Percentiles rank a stretch among this genome's conserved stretches.
Evolutionary conservation across 768 basidiomycete genomes (phyloP).

Genomic region (Mycena capillaripes): DNA sequence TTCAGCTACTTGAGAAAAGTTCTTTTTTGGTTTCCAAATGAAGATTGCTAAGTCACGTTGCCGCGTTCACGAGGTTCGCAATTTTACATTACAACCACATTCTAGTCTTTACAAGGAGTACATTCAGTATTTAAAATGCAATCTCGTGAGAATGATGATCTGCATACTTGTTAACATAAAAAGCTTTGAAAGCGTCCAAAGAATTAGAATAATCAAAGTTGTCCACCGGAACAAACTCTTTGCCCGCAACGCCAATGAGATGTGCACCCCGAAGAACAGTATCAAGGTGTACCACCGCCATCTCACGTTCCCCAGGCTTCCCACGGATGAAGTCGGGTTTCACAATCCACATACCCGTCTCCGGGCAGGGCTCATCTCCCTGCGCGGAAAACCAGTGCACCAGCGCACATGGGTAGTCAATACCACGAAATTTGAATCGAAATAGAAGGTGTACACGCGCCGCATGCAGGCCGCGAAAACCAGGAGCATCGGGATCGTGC

Average conservation of each 20-base stretch:
- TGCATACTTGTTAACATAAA: constrained; percentile 30
- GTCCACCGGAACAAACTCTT: constrained; percentile 15
- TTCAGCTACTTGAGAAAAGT: no score
- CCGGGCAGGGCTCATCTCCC: constrained; percentile 33
- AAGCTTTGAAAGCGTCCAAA: constrained; percentile 39
- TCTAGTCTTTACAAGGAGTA: no score
- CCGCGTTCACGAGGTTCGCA: no score
- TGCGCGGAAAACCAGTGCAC: constrained; percentile 43
- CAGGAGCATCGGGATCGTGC: constrained; percentile 26
- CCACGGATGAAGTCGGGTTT: constrained; percentile 35
- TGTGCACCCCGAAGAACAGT: constrained; percentile 25
- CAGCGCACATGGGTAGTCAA: constrained; percentile 43
- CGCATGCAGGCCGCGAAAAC: constrained; percentile 40
- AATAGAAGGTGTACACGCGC: constrained; percentile 43
- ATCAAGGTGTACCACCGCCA: constrained; percentile 34
- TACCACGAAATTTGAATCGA: constrained; percentile 36
- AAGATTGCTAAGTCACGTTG: no score
- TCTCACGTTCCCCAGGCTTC: not conserved
- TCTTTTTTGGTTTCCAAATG: no score
- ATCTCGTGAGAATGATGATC: constrained; percentile 43
- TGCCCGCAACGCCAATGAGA: constrained; percentile 32
- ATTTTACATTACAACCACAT: no score
- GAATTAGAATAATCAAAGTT: constrained; percentile 24
- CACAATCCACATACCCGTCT: constrained; percentile 46
- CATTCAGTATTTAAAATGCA: constrained; percentile 21